Percentiles rank a stretch among this genome's conserved stretches.
Evolutionary conservation across 1,284 basidiomycete species (phyloP).

Genomic region (Omphalotus olearius): DNA sequence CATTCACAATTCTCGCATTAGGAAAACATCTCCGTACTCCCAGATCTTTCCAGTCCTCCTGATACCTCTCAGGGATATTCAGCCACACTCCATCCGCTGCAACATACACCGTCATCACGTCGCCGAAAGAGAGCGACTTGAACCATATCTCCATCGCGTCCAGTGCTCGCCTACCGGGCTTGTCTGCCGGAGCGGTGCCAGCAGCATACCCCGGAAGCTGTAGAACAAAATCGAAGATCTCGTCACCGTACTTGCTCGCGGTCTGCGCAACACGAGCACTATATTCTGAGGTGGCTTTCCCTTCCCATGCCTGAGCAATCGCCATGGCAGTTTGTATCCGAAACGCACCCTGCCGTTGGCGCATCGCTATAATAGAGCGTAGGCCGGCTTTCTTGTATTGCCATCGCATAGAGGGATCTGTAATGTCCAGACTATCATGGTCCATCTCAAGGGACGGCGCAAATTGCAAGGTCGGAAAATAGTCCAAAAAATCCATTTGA

Average conservation of each 20-base stretch:
- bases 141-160: neutral
- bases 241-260: neutral
- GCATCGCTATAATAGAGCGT: neutral
- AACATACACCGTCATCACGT: neutral
- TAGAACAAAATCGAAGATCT: neutral
- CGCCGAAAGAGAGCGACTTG: neutral
- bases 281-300: neutral
- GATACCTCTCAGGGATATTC: neutral
- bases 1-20: neutral
- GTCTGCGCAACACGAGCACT: neutral
- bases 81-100: neutral
- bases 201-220: neutral
- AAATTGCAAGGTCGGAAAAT: constrained; percentile 5
- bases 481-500: constrained; percentile 12
- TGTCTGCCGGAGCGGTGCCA: neutral
- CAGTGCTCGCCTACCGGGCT: neutral
- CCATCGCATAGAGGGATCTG: neutral
- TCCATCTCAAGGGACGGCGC: too few species aligned
- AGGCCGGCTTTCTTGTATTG: neutral
- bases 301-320: neutral
- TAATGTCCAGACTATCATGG: neutral
- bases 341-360: neutral
- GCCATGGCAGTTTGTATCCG: neutral
- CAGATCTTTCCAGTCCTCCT: neutral
- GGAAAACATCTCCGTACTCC: neutral